These are phyloP conservation scores for Globisporangium acanthophoron DNA, from an alignment of 352 stramenopile genomes.

Conservation along the genomic window DNA sequence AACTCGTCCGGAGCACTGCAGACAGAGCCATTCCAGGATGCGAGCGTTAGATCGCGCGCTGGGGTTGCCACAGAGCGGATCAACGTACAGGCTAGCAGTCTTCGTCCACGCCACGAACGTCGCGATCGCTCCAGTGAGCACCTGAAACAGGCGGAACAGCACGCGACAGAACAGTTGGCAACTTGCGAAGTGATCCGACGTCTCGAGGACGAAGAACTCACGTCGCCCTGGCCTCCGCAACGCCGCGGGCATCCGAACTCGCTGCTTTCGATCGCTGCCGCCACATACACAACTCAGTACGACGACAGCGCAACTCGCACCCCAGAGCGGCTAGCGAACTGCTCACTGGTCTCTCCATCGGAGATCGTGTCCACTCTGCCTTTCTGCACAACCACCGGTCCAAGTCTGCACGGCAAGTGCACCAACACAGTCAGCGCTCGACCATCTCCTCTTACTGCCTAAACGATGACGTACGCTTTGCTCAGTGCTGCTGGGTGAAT, in stretches of 20 bases:
- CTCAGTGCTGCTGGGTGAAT: conserved; percentile 50
- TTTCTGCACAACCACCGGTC: conserved; percentile 85
- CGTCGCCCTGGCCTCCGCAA: conserved; percentile 90
- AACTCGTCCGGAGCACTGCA: conserved; percentile 20
- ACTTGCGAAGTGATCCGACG: neutral
- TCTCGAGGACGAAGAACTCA: conserved; percentile 22
- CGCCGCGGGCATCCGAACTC: conserved; percentile 75
- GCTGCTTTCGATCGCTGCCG: conserved; percentile 48
- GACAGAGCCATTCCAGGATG: neutral
- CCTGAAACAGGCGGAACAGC: conserved; percentile 18
- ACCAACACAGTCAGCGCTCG: neutral
- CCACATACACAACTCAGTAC: neutral
- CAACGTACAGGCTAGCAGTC: conserved; percentile 32
- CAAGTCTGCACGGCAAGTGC: conserved; percentile 35
- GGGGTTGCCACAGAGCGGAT: neutral
- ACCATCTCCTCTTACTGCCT: neutral
- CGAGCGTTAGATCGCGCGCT: neutral
- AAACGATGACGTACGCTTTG: conserved; percentile 34
- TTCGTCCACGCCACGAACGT: conserved; percentile 77
- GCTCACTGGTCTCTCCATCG: conserved; percentile 60
- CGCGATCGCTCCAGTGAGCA: conserved; percentile 76
- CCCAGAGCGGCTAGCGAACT: neutral
- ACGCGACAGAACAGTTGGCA: neutral
- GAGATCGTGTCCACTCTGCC: conserved; percentile 72
- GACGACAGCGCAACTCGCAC: neutral